Percentiles rank a stretch among this genome's conserved stretches.
Evolutionary conservation across 225 moss, liverwort and hornwort species (phyloP).

Genomic region (Marchantia paleacea): DNA sequence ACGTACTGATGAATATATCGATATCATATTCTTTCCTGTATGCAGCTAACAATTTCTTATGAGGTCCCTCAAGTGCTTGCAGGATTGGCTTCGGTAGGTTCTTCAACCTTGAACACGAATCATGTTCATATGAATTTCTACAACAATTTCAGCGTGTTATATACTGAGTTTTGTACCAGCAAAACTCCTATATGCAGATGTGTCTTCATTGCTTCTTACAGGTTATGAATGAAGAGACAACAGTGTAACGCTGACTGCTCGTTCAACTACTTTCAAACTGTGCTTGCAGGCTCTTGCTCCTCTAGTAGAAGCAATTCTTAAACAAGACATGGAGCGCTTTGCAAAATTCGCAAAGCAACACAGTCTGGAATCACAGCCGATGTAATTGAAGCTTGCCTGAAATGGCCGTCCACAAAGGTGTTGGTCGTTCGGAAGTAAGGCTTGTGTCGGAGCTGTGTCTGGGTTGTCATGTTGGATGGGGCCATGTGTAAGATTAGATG

Average conservation of each 20-base stretch:
- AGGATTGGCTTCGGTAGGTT: conserved; percentile 60
- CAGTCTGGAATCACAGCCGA: conserved; percentile 31
- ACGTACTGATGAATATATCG: too few species aligned
- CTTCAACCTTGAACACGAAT: neutral
- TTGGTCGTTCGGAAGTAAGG: neutral
- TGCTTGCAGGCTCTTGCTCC: conserved; percentile 64
- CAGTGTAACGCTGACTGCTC: neutral
- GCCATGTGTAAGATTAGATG: neutral
- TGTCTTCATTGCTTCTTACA: neutral
- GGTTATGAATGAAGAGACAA: neutral
- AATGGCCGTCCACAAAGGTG: neutral
- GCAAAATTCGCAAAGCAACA: conserved; percentile 70
- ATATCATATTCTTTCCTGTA: neutral
- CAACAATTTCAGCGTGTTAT: neutral
- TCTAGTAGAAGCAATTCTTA: conserved; percentile 57
- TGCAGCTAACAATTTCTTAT: conserved; percentile 96
- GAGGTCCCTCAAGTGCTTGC: conserved; percentile 75
- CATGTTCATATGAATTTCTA: neutral
- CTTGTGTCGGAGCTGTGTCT: neutral
- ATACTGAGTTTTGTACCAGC: neutral
- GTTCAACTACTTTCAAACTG: neutral
- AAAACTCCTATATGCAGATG: neutral
- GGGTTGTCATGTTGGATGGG: neutral
- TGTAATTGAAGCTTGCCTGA: neutral
- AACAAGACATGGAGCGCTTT: conserved; percentile 77